Evolutionary conservation across 352 stramenopile genomes (phyloP), one percentile per base, ranked within the genome.

Genomic region (Globisporangium acanthophoron): DNA sequence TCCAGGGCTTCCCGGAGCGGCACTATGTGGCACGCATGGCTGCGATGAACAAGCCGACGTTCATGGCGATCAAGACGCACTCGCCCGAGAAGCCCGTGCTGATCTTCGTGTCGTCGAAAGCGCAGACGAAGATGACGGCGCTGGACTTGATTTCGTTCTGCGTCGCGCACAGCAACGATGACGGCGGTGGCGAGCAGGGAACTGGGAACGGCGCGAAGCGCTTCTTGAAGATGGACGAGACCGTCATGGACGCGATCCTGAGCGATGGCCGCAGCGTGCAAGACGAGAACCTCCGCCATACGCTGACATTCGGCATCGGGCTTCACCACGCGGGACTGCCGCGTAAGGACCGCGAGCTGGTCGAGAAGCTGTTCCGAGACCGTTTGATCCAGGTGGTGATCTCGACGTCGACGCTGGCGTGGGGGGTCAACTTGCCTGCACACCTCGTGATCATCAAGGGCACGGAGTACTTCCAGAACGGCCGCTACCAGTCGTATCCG

Each of bases 11-110:
- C 58, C 87, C 96, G 0, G 96, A 97, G 35, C 93, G 96, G 39
- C 96, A 99, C 55, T 99, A 99, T 53, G 97, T 97, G 56, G 89
- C 96, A 20, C 79, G 97, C 16, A 99, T 99, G 97, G 93, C 95
- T 4, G 98, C 95, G 9, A 99, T 99, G 97, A 99, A 99, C 76
- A 99, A 99, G 53, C 97, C 97, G 6, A 98, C 93, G 6, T 99
- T 98, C 64, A 92, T 96, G 57, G 94, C 96, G 21, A 99, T 99
- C 55, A 94, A 97, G 66, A 76, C 97, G 45, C 88, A 99, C 62
- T 96, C 94, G 41, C 85, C 88, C 0, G 87, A 80, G 9, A 97
- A 98, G 59, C 97, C 97, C 0, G 82, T 87, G 39, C 80, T 99
- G 0, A 96, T 99, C 51, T 99, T 99, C 73, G 97, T 99, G 54